Conservation (phyloP, 805 yeast species). For the Candida pseudofarinosa region DNA sequence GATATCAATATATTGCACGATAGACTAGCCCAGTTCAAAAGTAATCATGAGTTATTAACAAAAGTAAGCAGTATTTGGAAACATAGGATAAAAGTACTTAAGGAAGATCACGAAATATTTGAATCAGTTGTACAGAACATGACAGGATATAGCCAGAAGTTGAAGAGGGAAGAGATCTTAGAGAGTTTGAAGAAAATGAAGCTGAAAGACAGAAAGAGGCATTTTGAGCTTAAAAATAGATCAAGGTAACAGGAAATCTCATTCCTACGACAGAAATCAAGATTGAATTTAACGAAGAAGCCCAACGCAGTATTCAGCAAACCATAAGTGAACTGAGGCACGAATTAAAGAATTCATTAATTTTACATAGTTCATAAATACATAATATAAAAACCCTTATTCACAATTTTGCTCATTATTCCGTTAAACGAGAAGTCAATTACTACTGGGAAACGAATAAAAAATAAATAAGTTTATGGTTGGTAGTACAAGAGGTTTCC, state of each 20-base stretch:
- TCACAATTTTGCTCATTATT: too few species aligned
- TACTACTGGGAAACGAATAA: neutral
- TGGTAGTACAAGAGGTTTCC: conserved; percentile 28
- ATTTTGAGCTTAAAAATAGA: conserved; percentile 8
- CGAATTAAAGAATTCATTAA: too few species aligned
- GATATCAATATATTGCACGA: conserved; percentile 21
- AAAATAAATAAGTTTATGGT: neutral
- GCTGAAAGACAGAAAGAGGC: conserved; percentile 14
- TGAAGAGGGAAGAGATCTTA: conserved; percentile 49
- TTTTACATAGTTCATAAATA: neutral
- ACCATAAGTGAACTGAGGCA: too few species aligned
- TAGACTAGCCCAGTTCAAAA: conserved; percentile 26
- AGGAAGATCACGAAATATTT: conserved; percentile 67
- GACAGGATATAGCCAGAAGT: conserved; percentile 84
- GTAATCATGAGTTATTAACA: conserved; percentile 22
- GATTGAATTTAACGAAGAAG: too few species aligned
- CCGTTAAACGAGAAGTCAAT: too few species aligned
- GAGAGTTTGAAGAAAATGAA: conserved; percentile 29
- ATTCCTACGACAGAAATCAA: too few species aligned
- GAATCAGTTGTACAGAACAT: conserved; percentile 86
- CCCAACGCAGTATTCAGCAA: too few species aligned
- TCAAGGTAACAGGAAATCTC: neutral
- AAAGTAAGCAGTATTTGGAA: conserved; percentile 46
- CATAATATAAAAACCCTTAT: too few species aligned
- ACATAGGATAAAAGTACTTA: conserved; percentile 43